phyloP scores from a whole-genome alignment of 2,329 filamentous ascomycete genomes.

The Neofusicoccum umdonicola region DNA sequence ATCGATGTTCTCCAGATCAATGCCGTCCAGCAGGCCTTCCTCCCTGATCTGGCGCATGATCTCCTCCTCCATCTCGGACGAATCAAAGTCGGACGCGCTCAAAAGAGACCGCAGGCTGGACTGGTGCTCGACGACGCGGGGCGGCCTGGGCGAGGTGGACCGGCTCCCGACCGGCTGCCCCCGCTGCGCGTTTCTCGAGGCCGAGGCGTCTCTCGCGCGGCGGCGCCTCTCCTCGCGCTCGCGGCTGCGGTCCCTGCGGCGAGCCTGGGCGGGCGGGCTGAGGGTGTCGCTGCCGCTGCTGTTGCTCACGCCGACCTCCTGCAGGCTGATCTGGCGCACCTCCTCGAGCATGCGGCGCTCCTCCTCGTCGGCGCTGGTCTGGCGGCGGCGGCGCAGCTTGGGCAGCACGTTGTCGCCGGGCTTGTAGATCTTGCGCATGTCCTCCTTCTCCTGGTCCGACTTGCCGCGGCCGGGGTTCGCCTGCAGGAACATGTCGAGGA shows the following conservation, averaged over 20 bases:
- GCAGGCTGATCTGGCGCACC: slow-evolving; percentile 70
- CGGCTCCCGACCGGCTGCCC: background rate
- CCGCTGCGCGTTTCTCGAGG: background rate
- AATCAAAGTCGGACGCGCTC: slow-evolving; percentile 73
- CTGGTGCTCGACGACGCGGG: slow-evolving; percentile 78
- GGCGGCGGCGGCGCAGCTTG: slow-evolving; percentile 46
- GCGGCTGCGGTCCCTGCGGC: slow-evolving; percentile 35
- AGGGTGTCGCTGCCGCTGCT: slow-evolving; percentile 24
- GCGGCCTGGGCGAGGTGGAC: slow-evolving; percentile 19
- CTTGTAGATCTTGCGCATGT: slow-evolving; percentile 73
- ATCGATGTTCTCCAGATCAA: slow-evolving; percentile 85
- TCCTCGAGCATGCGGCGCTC: slow-evolving; percentile 70
- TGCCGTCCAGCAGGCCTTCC: slow-evolving; percentile 80
- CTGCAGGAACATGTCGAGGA: slow-evolving; percentile 83
- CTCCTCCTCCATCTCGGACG: slow-evolving; percentile 78
- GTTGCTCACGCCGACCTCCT: slow-evolving; percentile 57
- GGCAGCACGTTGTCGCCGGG: slow-evolving; percentile 80
- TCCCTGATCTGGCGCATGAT: slow-evolving; percentile 86
- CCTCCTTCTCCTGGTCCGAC: slow-evolving; percentile 68
- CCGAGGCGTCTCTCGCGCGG: slow-evolving; percentile 14
- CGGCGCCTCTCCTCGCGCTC: slow-evolving; percentile 14
- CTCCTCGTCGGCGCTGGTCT: slow-evolving; percentile 59
- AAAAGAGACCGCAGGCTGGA: slow-evolving; percentile 82
- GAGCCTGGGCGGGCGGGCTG: slow-evolving; percentile 41
- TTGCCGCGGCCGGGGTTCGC: slow-evolving; percentile 75